phyloP scores from a whole-genome alignment of 1,284 basidiomycete species.

The Rhodotorula sp. region DNA sequence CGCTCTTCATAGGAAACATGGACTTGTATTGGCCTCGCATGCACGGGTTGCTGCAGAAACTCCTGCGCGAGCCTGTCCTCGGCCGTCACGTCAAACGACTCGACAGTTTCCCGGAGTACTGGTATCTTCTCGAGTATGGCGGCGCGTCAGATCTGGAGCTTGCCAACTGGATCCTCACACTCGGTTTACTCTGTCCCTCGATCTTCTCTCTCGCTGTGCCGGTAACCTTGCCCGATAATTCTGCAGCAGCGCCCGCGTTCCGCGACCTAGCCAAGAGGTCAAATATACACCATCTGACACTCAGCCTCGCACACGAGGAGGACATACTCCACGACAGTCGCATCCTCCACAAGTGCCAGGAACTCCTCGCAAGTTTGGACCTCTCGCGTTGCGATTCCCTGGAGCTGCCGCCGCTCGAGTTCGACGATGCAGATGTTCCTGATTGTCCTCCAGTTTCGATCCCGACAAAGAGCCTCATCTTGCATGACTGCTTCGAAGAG shows the following conservation, averaged over 20 bases:
- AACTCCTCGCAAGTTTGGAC: no score
- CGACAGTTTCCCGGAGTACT: not conserved
- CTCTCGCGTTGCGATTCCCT: no score
- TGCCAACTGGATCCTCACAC: not conserved
- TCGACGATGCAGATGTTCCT: no score
- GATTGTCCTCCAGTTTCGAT: no score
- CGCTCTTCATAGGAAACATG: no score
- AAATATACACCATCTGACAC: not conserved
- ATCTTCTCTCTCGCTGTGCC: not conserved
- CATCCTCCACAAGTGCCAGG: no score
- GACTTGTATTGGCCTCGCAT: no score
- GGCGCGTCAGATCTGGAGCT: not conserved
- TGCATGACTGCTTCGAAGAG: no score
- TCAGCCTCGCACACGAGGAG: not conserved
- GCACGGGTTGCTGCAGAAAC: not conserved
- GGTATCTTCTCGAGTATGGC: not conserved
- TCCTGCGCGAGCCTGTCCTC: not conserved
- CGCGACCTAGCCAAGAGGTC: constrained; percentile 25
- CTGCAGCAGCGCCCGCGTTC: not conserved
- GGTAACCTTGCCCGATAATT: not conserved
- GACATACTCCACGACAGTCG: no score
- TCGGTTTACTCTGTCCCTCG: not conserved
- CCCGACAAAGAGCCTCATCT: no score
- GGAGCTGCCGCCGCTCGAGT: no score
- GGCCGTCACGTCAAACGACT: not conserved